A percentile compares a stretch with the other conserved stretches of the same genome.
These are phyloP conservation scores for Chaetomiaceae sp. DNA, from an alignment of 2,329 filamentous ascomycete species.

Conservation along the genomic window DNA sequence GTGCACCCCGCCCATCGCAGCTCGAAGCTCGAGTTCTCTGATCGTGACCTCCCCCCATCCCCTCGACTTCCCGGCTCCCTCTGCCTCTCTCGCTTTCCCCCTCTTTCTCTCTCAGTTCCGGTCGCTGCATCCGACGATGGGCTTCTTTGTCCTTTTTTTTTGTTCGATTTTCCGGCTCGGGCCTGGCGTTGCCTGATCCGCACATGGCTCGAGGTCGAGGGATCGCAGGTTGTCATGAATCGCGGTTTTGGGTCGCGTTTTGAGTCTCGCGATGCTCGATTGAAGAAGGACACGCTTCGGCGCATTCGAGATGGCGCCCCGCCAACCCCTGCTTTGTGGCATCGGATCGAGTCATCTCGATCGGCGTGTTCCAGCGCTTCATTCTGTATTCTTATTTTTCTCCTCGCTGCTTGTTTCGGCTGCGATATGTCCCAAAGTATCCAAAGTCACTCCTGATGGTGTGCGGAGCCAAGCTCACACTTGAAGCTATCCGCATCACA, in stretches of 20 bases:
- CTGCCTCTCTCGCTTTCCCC: constrained; percentile 24
- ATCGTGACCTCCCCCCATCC: constrained; percentile 20
- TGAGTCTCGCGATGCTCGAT: constrained; percentile 17
- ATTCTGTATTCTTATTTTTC: constrained; percentile 9
- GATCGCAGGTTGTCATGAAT: neutral
- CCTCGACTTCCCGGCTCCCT: constrained; percentile 20
- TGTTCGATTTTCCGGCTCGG: constrained; percentile 16
- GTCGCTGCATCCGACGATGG: constrained; percentile 5
- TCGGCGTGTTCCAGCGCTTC: constrained; percentile 18
- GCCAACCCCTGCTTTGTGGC: constrained; percentile 25
- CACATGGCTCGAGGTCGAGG: constrained; percentile 1
- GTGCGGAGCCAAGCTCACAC: neutral
- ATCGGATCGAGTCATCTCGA: constrained; percentile 3
- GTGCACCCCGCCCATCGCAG: constrained; percentile 24
- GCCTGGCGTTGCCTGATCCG: constrained; percentile 2
- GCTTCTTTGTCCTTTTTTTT: constrained; percentile 21
- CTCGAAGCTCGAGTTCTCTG: constrained; percentile 23
- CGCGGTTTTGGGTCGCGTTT: constrained; percentile 19
- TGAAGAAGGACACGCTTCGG: constrained; percentile 14
- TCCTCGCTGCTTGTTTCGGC: neutral
- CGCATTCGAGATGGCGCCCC: constrained; percentile 21
- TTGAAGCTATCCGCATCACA: constrained; percentile 28
- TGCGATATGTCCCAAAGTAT: constrained; percentile 4
- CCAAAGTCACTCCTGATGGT: constrained; percentile 26
- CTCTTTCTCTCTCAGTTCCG: neutral